Percentiles rank a stretch among this genome's conserved stretches.
These are phyloP conservation scores for Eucalyptus shirleyi DNA, from an alignment of 345 rosid genomes.

Conservation along the genomic window DNA sequence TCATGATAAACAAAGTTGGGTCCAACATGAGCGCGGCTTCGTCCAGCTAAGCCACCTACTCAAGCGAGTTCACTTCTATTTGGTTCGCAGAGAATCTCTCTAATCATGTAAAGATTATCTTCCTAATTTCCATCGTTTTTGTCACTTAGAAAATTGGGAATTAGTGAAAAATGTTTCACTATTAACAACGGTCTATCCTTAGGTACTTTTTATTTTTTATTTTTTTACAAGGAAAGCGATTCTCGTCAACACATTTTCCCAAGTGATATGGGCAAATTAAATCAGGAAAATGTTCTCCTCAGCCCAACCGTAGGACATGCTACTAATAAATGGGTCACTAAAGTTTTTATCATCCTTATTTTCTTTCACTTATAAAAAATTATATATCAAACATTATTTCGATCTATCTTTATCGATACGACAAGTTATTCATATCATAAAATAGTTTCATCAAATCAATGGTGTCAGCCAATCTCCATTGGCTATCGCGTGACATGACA, in stretches of 20 bases:
- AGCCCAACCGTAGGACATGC: neutral
- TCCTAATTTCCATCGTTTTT: neutral
- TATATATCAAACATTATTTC: rapidly evolving
- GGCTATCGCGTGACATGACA: neutral
- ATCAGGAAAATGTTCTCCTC: neutral
- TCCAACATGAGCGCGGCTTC: neutral
- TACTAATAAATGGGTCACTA: neutral
- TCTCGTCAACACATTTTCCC: neutral
- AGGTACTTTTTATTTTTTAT: neutral
- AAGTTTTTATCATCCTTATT: neutral
- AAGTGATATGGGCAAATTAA: neutral
- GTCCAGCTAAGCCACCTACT: neutral
- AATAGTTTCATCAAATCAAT: neutral
- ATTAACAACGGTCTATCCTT: neutral
- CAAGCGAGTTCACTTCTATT: neutral
- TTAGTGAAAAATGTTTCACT: neutral
- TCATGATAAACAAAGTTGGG: neutral
- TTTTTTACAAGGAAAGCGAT: neutral
- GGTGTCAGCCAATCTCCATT: neutral
- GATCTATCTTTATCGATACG: rapidly evolving
- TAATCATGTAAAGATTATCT: neutral
- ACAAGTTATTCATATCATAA: neutral
- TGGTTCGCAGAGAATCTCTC: neutral
- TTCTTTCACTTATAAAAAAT: neutral
- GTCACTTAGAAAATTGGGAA: neutral